phyloP scores from a whole-genome alignment of 345 rosid species.

The Dimocarpus longan region DNA sequence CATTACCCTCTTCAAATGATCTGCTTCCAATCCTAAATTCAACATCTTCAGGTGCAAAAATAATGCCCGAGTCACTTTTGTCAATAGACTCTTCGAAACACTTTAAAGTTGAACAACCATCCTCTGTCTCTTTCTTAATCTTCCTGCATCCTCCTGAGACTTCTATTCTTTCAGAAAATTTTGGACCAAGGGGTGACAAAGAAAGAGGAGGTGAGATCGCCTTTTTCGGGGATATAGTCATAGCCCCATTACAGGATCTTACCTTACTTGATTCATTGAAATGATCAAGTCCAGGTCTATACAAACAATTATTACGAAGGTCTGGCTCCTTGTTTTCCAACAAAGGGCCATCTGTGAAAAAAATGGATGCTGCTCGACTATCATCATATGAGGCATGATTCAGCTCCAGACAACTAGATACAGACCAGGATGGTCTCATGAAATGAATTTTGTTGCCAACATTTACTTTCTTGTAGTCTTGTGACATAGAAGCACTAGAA shows the following conservation, averaged over 20 bases:
- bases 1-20: conserved; percentile 60
- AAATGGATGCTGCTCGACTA: conserved; percentile 38
- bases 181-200: conserved; percentile 90
- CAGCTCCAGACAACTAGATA: conserved; percentile 52
- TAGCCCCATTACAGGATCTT: conserved; percentile 42
- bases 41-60: conserved; percentile 35
- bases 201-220: conserved; percentile 56
- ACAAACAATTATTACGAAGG: conserved; percentile 29
- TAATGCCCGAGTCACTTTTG: conserved; percentile 29
- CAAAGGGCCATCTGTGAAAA: conserved; percentile 79
- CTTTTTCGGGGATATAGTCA: conserved; percentile 47
- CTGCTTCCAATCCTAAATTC: conserved; percentile 45
- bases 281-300: conserved; percentile 40
- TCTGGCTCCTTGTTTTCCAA: conserved; percentile 43
- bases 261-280: conserved; percentile 37
- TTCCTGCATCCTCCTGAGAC: conserved; percentile 40
- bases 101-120: conserved; percentile 36
- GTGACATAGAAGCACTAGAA: conserved; percentile 32
- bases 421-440: conserved; percentile 37
- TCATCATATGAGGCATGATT: conserved; percentile 34
- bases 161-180: conserved; percentile 56
- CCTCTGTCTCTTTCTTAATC: conserved; percentile 32
- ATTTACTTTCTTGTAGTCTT: conserved; percentile 66
- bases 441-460: conserved; percentile 41
- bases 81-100: conserved; percentile 44